A percentile compares a stretch with the other conserved stretches of the same genome.
Evolutionary conservation across 352 stramenopile genomes (phyloP).

Genomic region (Aphanomyces euteiches): DNA sequence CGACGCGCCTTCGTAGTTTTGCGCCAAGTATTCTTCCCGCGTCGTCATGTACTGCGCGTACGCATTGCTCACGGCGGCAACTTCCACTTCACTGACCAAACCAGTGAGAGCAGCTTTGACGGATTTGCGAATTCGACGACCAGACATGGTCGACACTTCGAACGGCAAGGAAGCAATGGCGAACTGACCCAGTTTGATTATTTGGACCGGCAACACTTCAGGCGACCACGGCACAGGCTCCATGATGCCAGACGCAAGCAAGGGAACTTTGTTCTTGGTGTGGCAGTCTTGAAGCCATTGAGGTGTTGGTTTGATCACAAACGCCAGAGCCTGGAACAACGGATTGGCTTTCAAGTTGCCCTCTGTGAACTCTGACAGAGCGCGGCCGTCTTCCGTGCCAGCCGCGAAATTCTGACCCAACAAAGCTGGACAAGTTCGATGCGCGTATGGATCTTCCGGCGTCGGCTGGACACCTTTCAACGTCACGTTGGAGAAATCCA

Average conservation of each 20-base stretch:
- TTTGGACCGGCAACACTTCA: conserved; percentile 49
- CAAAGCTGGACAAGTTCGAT: conserved; percentile 47
- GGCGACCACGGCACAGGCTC: conserved; percentile 44
- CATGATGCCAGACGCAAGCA: conserved; percentile 45
- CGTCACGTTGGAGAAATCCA: conserved; percentile 47
- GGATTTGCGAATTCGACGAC: conserved; percentile 42
- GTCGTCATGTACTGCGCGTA: conserved; percentile 69
- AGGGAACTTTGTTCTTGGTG: conserved; percentile 38
- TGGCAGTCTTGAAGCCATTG: conserved; percentile 47
- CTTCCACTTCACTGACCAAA: conserved; percentile 46
- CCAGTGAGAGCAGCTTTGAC: conserved; percentile 35
- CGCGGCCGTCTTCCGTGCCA: conserved; percentile 49
- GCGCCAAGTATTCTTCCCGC: conserved; percentile 51
- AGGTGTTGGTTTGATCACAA: conserved; percentile 37
- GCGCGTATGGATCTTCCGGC: conserved; percentile 33
- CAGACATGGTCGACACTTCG: conserved; percentile 60
- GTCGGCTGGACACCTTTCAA: conserved; percentile 35
- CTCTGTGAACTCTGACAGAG: conserved; percentile 37
- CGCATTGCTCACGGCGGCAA: conserved; percentile 50
- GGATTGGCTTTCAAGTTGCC: conserved; percentile 39
- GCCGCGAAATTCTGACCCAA: conserved; percentile 51
- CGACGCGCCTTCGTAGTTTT: conserved; percentile 70
- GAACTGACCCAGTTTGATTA: conserved; percentile 53
- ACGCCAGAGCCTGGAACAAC: conserved; percentile 34
- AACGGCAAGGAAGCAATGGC: conserved; percentile 51